Percentiles rank a stretch among this genome's conserved stretches.
Conservation (phyloP, 345 rosid species). For the Brassica juncea region DNA sequence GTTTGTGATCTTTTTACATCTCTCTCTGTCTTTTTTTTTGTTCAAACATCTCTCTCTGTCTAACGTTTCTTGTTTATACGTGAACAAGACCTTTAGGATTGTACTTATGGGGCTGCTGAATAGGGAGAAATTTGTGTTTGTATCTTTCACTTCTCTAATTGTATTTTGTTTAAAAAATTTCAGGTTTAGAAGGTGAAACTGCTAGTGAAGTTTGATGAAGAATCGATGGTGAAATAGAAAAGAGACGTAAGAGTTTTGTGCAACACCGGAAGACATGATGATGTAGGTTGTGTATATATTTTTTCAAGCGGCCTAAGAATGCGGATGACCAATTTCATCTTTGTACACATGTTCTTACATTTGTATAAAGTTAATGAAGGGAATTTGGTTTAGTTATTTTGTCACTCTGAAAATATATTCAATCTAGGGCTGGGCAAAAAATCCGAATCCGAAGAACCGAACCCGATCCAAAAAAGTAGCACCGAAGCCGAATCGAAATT, state of each 20-base stretch:
- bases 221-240: neutral
- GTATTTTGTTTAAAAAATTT: neutral
- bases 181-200: neutral
- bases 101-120: too few relatives aligned
- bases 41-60: neutral
- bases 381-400: neutral
- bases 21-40: too few relatives aligned
- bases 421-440: too few relatives aligned
- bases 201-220: neutral
- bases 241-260: neutral
- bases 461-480: too few relatives aligned
- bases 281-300: neutral
- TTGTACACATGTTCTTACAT: neutral
- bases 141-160: neutral
- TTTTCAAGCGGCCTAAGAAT: neutral
- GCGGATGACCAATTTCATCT: neutral
- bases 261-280: neutral
- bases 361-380: neutral
- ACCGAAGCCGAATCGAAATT: too few relatives aligned
- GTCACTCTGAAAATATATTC: too few relatives aligned
- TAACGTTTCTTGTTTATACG: neutral
- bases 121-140: neutral
- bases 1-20: neutral
- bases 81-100: neutral
- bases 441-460: too few relatives aligned